Base-by-base conservation (phyloP, 768 basidiomycete genomes). In the Dacryopinax primogenitus region DNA sequence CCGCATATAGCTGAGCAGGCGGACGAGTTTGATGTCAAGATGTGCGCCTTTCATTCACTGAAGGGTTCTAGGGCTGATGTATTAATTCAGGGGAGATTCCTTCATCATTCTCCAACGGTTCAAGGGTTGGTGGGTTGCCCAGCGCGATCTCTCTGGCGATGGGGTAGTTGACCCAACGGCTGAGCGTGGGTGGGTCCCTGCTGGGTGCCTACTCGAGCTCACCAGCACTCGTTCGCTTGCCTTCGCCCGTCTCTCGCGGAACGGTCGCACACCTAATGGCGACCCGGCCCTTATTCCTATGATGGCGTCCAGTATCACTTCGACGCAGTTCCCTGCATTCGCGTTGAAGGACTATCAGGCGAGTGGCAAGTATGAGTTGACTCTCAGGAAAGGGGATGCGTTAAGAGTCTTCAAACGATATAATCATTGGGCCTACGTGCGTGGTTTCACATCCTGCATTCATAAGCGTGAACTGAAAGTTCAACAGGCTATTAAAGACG, bases 81-180 rank as follows among this genome's bases (percentile, higher is more conserved):
- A 61, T 47, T 12, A 12, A 23, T 63, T 1, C 66, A 94, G 92
- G 16, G 92, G 92, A 39, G 91, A 94, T 72, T 92, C 92, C 0
- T 97, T 93, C 76, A 84, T 95, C 68, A 94, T 97, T 68, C 78
- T 93, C 41, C 90, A 90, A 64, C 85, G 94, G 63, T 87, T 93
- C n/a, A 86, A 94, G 64, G 95, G 96, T 0, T 99, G 96, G 96
- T 99, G 95, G 92, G 90, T 97, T 34, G 96, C 98, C 2, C 94
- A 98, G 73, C 86, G 90, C 34, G 96, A 99, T 74, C 88, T 88
- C 33, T 85, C 84, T 35, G 93, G 93, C 3, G 82, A 86, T 1
- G 91, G 92, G 11, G 74, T 85, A 23, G 85, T 91, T 32, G 87
- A 86, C 71, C 90, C 92, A 67, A 80, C 85, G 30, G 78, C 81